Evolutionary conservation across 164 flowering plant genomes (phyloP).

Genomic region (Saururus chinensis): DNA sequence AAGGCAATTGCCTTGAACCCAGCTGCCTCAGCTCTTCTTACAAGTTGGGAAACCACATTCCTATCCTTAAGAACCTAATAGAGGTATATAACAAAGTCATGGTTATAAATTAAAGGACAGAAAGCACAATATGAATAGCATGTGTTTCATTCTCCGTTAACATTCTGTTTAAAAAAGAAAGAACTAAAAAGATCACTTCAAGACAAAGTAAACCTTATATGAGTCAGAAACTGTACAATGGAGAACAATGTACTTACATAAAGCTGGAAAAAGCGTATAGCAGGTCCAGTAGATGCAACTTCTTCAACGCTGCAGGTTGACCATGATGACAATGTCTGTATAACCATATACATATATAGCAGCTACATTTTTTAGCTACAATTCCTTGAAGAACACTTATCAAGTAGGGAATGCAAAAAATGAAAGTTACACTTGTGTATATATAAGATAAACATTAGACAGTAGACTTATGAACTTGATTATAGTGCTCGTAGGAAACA

Average conservation of each 20-base stretch:
- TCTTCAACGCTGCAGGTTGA: slow-evolving; percentile 87
- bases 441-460: no score
- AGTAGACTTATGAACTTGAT: no score
- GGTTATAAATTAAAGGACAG: neutral
- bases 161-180: no score
- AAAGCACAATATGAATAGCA: no score
- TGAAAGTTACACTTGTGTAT: no score
- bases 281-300: slow-evolving; percentile 85
- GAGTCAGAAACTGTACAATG: neutral
- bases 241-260: slow-evolving; percentile 35
- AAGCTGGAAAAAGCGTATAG: slow-evolving; percentile 87
- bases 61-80: slow-evolving; percentile 69
- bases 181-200: no score
- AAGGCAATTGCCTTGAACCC: slow-evolving; percentile 97
- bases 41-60: slow-evolving; percentile 69
- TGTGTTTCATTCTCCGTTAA: no score
- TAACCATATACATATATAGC: neutral
- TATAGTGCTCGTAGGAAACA: no score
- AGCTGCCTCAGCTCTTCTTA: slow-evolving; percentile 85
- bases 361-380: neutral
- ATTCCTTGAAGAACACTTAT: no score
- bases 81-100: neutral
- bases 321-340: slow-evolving; percentile 79
- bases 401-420: no score
- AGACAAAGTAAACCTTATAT: no score